A percentile compares a stretch with the other conserved stretches of the same genome.
Conservation (phyloP, 2,329 filamentous ascomycete genomes). For the Helotiales sp. region DNA sequence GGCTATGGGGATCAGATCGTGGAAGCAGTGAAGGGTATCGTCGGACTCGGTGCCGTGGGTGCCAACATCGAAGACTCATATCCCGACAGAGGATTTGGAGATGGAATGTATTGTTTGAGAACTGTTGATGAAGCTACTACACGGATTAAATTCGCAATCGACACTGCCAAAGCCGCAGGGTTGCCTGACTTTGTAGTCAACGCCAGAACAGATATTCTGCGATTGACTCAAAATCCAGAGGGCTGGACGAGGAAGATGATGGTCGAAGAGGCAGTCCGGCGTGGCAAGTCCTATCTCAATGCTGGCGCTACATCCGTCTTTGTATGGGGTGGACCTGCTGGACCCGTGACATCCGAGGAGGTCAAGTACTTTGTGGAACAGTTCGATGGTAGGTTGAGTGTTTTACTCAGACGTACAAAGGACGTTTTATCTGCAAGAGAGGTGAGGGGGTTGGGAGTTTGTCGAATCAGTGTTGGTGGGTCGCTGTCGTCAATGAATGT, state of each 20-base stretch:
- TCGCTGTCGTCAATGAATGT: slow-evolving; percentile 31
- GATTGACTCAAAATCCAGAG: slow-evolving; percentile 24
- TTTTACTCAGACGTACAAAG: slow-evolving; percentile 41
- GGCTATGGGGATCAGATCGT: slow-evolving; percentile 52
- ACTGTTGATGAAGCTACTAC: slow-evolving; percentile 47
- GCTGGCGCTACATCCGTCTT: slow-evolving; percentile 61
- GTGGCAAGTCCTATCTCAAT: slow-evolving; percentile 56
- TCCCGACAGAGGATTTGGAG: slow-evolving; percentile 27
- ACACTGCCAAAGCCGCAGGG: slow-evolving; percentile 45
- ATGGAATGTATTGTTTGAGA: slow-evolving; percentile 23
- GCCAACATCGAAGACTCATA: slow-evolving; percentile 59
- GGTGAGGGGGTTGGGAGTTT: slow-evolving; percentile 50
- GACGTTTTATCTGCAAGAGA: slow-evolving; percentile 45
- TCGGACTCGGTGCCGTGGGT: slow-evolving; percentile 54
- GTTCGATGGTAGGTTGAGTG: slow-evolving; percentile 50
- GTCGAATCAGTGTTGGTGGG: slow-evolving; percentile 56
- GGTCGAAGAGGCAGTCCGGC: slow-evolving; percentile 44
- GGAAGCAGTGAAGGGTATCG: slow-evolving; percentile 44
- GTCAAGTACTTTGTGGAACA: slow-evolving; percentile 47
- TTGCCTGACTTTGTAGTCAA: slow-evolving; percentile 57
- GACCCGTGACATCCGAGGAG: slow-evolving; percentile 46
- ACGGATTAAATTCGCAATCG: slow-evolving; percentile 45
- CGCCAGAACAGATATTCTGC: slow-evolving; percentile 57
- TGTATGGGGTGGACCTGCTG: slow-evolving; percentile 53
- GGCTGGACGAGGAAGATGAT: slow-evolving; percentile 26